Evolutionary conservation across 345 rosid species (phyloP).

Genomic region (Arabis alpina): DNA sequence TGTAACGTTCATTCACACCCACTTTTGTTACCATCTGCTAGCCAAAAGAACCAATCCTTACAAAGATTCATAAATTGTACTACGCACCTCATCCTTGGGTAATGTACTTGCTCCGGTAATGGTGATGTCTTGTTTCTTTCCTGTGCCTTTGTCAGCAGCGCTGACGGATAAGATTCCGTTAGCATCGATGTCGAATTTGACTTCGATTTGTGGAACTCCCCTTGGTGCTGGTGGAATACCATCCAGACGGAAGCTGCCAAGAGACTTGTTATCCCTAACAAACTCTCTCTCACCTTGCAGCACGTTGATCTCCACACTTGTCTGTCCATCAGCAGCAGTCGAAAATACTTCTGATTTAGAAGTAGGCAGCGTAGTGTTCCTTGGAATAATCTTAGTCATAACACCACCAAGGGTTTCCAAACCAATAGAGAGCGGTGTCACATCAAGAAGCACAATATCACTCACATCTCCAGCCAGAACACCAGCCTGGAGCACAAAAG

Average conservation of each 20-base stretch:
- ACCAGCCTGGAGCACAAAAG: constrained; percentile 66
- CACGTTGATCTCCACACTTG: constrained; percentile 97
- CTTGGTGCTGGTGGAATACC: constrained; percentile 91
- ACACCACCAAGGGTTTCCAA: constrained; percentile 98
- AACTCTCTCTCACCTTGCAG: constrained; percentile 98
- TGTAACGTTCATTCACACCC: constrained; percentile 39
- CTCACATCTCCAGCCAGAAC: constrained; percentile 96
- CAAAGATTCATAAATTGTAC: background rate
- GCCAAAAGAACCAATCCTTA: background rate
- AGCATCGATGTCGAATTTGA: constrained; percentile 94
- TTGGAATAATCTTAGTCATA: constrained; percentile 94
- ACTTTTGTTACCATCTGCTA: no score
- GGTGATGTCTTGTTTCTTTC: constrained; percentile 95
- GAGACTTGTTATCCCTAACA: constrained; percentile 92
- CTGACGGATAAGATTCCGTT: constrained; percentile 89
- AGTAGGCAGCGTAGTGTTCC: constrained; percentile 93
- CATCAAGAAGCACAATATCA: constrained; percentile 91
- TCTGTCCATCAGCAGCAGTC: constrained; percentile 98
- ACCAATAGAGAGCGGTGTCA: constrained; percentile 85
- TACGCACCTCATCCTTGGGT: constrained; percentile 86
- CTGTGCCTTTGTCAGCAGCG: constrained; percentile 86
- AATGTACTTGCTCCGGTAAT: constrained; percentile 96
- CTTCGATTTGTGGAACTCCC: constrained; percentile 94
- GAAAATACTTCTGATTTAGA: constrained; percentile 99
- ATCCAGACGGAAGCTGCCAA: constrained; percentile 75